These are phyloP conservation scores for Rhizopogon rudus DNA, from an alignment of 768 basidiomycete genomes.

Conservation along the genomic window DNA sequence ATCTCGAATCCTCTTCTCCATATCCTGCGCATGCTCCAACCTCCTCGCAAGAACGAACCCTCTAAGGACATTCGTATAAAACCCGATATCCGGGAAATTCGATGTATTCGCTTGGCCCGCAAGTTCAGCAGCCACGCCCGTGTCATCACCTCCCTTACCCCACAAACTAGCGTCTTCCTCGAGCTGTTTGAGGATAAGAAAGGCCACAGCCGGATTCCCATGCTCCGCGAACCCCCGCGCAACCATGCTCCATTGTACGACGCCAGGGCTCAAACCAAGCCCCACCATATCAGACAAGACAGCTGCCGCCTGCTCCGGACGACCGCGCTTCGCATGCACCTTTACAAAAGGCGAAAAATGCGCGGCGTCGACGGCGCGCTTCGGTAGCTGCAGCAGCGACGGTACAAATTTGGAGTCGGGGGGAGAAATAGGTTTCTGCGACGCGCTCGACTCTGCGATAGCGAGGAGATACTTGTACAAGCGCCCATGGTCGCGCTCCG, in stretches of 20 bases:
- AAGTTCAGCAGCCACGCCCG: not conserved
- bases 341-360: slow-evolving; percentile 54
- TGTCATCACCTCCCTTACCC: not conserved
- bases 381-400: slow-evolving; percentile 17
- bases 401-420: not conserved
- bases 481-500: slow-evolving; percentile 18
- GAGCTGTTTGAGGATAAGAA: slow-evolving; percentile 38
- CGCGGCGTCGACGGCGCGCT: slow-evolving; percentile 26
- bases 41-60: slow-evolving; percentile 30
- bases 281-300: slow-evolving; percentile 51
- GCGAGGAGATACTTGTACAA: slow-evolving; percentile 44
- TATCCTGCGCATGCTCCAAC: slow-evolving; percentile 25
- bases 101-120: not conserved
- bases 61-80: slow-evolving; percentile 33
- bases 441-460: slow-evolving; percentile 5
- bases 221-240: slow-evolving; percentile 39
- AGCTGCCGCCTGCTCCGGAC: slow-evolving; percentile 28
- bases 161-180: slow-evolving; percentile 21
- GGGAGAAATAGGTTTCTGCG: not conserved
- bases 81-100: slow-evolving; percentile 15
- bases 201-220: slow-evolving; percentile 31
- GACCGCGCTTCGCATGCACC: slow-evolving; percentile 27
- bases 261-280: slow-evolving; percentile 39
- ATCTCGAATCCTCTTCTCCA: slow-evolving; percentile 22
- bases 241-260: slow-evolving; percentile 47